These are phyloP conservation scores for Chernovozyma aurita DNA, from an alignment of 1,139 yeast species.

Conservation along the genomic window DNA sequence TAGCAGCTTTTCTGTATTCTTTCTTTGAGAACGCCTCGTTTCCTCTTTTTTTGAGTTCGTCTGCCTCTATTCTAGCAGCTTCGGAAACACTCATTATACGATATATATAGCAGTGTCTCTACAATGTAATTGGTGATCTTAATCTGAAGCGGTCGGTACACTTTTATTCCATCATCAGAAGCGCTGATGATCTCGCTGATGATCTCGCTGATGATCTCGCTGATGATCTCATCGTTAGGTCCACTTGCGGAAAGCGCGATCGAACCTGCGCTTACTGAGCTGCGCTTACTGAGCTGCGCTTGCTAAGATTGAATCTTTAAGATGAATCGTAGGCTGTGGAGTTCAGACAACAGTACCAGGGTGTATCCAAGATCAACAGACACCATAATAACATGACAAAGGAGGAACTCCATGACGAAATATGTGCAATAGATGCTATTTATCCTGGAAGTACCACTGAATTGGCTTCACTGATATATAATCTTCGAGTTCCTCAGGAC, in stretches of 20 bases:
- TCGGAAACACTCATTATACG: neutral
- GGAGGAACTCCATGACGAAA: constrained; percentile 70
- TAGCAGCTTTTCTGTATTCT: constrained; percentile 54
- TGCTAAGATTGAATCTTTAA: too few species aligned
- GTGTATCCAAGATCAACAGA: too few species aligned
- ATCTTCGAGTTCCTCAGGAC: constrained; percentile 61
- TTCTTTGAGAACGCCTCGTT: constrained; percentile 59
- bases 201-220: too few species aligned
- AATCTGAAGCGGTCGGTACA: too few species aligned
- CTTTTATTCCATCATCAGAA: neutral
- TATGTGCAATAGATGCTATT: constrained; percentile 84
- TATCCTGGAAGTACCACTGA: constrained; percentile 54
- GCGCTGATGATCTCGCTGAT: constrained; percentile 1
- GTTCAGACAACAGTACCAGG: too few species aligned
- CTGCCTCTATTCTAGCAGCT: constrained; percentile 12
- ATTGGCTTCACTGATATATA: constrained; percentile 38
- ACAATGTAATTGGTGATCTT: neutral
- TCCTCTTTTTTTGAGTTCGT: constrained; percentile 49
- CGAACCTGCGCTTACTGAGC: too few species aligned
- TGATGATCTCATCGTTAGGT: too few species aligned
- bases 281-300: too few species aligned
- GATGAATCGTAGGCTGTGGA: too few species aligned
- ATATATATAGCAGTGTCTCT: neutral
- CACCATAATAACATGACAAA: too few species aligned
- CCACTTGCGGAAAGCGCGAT: too few species aligned